Evolutionary conservation across 371 early-diverging fungal species (phyloP).

Genomic region (Rhizopus delemar): DNA sequence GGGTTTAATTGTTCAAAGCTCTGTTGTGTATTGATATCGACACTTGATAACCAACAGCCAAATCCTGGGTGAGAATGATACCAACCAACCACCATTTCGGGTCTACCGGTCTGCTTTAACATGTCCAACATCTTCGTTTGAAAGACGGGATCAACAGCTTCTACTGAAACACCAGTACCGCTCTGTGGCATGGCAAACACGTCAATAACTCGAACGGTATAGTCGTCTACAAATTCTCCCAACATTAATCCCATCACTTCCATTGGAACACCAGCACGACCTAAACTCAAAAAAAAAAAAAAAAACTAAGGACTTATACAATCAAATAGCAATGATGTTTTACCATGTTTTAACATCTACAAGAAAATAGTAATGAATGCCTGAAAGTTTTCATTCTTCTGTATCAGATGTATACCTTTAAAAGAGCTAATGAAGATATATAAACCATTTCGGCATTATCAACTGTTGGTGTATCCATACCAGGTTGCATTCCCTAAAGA

Average conservation of each 20-base stretch:
- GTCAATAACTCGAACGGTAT: conserved; percentile 99
- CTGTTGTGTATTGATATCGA: conserved; percentile 99
- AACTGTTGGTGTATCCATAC: conserved; percentile 83
- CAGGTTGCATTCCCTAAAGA: conserved; percentile 64
- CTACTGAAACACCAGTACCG: conserved; percentile 99
- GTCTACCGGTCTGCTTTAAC: conserved; percentile 98
- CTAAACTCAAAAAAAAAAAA: conserved; percentile 42
- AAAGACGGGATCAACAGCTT: conserved; percentile 99
- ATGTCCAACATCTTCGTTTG: conserved; percentile 99
- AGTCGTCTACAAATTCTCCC: conserved; percentile 99
- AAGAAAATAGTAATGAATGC: conserved; percentile 4
- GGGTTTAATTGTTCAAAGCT: conserved; percentile 96
- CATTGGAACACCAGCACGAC: conserved; percentile 99
- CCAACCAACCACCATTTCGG: conserved; percentile 99
- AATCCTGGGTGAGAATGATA: conserved; percentile 99
- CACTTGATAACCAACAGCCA: conserved; percentile 99
- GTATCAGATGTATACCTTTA: conserved; percentile 73
- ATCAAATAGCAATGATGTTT: neutral
- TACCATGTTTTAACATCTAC: conserved; percentile 92
- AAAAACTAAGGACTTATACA: neutral
- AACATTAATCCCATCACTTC: conserved; percentile 99
- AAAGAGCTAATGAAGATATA: conserved; percentile 98
- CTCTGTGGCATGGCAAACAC: conserved; percentile 99
- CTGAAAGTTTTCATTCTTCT: neutral
- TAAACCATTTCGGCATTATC: conserved; percentile 99